Percentiles rank a stretch among this genome's conserved stretches.
Conservation (phyloP, 352 stramenopile genomes). For the Phytopythium aichiense region DNA sequence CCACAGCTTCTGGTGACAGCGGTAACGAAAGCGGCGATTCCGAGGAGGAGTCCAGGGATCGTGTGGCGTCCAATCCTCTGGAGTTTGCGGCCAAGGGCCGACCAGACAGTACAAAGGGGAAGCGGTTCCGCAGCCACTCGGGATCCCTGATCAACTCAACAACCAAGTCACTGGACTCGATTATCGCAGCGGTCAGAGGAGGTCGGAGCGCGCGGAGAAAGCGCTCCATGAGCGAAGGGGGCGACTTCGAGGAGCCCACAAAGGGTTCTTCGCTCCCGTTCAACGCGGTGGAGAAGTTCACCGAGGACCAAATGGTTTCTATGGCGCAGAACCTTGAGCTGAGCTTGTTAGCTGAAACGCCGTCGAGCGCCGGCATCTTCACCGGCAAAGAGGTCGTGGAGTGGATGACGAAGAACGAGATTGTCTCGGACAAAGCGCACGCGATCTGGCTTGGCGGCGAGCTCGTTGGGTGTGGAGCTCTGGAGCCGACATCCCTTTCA, state of each 20-base stretch:
- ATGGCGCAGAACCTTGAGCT: slow-evolving; percentile 76
- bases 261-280: slow-evolving; percentile 24
- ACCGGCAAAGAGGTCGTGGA: slow-evolving; percentile 53
- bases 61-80: slow-evolving; percentile 50
- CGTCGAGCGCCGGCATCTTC: slow-evolving; percentile 42
- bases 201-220: slow-evolving; percentile 42
- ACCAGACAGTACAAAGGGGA: slow-evolving; percentile 34
- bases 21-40: slow-evolving; percentile 29
- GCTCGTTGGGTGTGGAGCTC: slow-evolving; percentile 50
- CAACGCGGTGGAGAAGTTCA: slow-evolving; percentile 75
- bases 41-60: slow-evolving; percentile 41
- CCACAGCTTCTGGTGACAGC: slow-evolving; percentile 10
- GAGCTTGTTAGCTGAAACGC: slow-evolving; percentile 41
- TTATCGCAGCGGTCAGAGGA: slow-evolving; percentile 55
- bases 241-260: slow-evolving; percentile 27
- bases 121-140: slow-evolving; percentile 37
- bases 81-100: slow-evolving; percentile 20
- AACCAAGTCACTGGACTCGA: slow-evolving; percentile 63
- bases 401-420: slow-evolving; percentile 80
- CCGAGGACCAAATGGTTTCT: slow-evolving; percentile 64
- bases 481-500: slow-evolving; percentile 33
- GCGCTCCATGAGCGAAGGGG: slow-evolving; percentile 58
- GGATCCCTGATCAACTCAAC: slow-evolving; percentile 60
- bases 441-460: slow-evolving; percentile 74
- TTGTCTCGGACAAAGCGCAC: slow-evolving; percentile 64